Evolutionary conservation across 2,329 filamentous ascomycete genomes (phyloP), one percentile per base, ranked within the genome.

Genomic region (Ophioceras dolichostomum): DNA sequence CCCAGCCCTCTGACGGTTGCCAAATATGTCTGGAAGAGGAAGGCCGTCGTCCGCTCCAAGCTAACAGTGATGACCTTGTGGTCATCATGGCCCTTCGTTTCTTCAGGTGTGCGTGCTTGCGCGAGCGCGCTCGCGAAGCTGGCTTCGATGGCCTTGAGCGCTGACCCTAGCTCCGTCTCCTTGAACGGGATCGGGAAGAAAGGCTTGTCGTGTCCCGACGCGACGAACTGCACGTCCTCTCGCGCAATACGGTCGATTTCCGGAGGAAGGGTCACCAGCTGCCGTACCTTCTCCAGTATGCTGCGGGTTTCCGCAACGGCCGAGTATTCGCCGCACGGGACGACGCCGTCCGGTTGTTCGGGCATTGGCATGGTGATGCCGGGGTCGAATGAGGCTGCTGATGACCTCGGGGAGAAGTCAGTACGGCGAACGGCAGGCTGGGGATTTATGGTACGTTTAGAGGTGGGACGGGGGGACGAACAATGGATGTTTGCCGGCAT

Each of bases 81-180:
- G 10, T 2, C 7, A n/a, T 13, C 31, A 33, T 21, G 9, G 10
- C n/a, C 10, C 10, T n/a, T 7, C 8, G 31, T 7, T 3, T 8
- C 13, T 13, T 17, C 5, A 5, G 10, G 10, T 3, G 6, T 8
- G 14, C 35, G n/a, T 10, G 14, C 13, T 8, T 37, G n/a, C 18
- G 21, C 20, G 16, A 37, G 68, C 2, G 70, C 65, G n/a, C 68
- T 68, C 3, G 71, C 73, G n/a, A 73, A 61, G 28, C 67, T 64
- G 5, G 68, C 75, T 47, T 79, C 75, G 7, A 78, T 56, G 8
- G 67, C 73, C 48, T 77, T 78, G 43, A 79, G 56, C 3, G 73
- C 59, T 21, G 55, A 54, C 4, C 50, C 51, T 5, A 55, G 51
- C 40, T 64, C 60, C 38, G 62, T 59, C 42, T 64, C 58, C 39